These are phyloP conservation scores for Neurospora tetrasperma DNA, from an alignment of 495 filamentous ascomycete species.

Conservation along the genomic window DNA sequence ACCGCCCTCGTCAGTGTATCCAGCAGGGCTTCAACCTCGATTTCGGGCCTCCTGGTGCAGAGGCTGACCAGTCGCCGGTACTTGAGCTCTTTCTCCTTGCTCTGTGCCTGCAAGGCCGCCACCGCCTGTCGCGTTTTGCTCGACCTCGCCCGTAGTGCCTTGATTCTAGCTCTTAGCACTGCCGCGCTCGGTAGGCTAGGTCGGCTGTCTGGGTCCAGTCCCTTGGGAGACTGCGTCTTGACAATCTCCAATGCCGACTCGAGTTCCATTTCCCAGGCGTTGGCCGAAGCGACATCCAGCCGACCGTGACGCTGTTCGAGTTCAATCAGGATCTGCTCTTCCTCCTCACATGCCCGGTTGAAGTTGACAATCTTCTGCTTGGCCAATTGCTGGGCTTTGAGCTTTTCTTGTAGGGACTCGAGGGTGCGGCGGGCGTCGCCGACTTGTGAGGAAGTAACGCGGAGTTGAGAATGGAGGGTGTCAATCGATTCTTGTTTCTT, in stretches of 20 bases:
- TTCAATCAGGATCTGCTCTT: conserved; percentile 30
- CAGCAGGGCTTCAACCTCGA: conserved; percentile 52
- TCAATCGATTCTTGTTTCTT: conserved; percentile 77
- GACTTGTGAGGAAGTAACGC: conserved; percentile 66
- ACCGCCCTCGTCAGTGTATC: conserved; percentile 56
- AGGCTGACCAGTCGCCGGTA: conserved; percentile 61
- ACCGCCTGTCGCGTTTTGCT: conserved; percentile 50
- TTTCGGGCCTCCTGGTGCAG: conserved; percentile 55
- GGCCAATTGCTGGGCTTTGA: conserved; percentile 34
- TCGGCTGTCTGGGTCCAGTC: conserved; percentile 7
- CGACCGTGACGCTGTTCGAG: conserved; percentile 30
- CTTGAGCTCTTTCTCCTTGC: conserved; percentile 55
- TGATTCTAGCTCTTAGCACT: conserved; percentile 34
- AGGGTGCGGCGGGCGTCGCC: conserved; percentile 62
- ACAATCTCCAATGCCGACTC: conserved; percentile 11
- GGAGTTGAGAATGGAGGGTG: conserved; percentile 61
- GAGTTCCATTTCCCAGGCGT: conserved; percentile 32
- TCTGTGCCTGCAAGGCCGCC: conserved; percentile 44
- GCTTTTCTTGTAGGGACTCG: conserved; percentile 51
- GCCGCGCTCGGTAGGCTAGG: conserved; percentile 25
- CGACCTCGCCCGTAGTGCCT: conserved; percentile 42
- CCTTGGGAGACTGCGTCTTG: conserved; percentile 5
- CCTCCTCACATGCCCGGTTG: conserved; percentile 37
- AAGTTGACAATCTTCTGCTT: conserved; percentile 39
- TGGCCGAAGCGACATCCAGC: conserved; percentile 20